These are phyloP conservation scores for Inosperma sp. DNA, from an alignment of 768 basidiomycete species.

Conservation along the genomic window DNA sequence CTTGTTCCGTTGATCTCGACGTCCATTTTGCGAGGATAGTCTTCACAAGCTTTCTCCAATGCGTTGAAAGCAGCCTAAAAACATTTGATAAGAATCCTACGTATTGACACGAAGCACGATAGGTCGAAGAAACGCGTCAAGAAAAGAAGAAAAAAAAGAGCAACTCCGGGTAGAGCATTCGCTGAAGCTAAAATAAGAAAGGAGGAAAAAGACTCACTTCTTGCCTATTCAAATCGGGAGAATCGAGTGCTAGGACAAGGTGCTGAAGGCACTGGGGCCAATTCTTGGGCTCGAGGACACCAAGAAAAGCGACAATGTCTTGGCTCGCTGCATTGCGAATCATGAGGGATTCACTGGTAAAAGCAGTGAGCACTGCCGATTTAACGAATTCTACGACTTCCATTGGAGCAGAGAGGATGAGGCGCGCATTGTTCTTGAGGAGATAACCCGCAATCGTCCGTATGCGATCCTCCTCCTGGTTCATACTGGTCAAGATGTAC, in stretches of 20 bases:
- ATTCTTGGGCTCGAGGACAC: conserved; percentile 80
- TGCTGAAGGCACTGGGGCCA: conserved; percentile 95
- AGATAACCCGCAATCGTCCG: conserved; percentile 94
- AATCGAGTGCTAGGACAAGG: conserved; percentile 76
- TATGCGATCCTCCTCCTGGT: conserved; percentile 85
- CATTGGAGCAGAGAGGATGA: conserved; percentile 62
- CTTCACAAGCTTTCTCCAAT: conserved; percentile 93
- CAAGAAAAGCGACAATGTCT: conserved; percentile 86
- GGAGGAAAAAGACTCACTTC: conserved; percentile 57
- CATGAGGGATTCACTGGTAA: conserved; percentile 76
- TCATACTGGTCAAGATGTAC: conserved; percentile 79
- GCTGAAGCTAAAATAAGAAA: neutral
- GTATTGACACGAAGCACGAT: conserved; percentile 4
- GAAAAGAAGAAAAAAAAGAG: neutral
- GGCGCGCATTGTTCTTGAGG: conserved; percentile 90
- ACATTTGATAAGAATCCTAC: conserved; percentile 9
- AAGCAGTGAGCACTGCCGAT: conserved; percentile 71
- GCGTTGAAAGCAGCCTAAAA: conserved; percentile 85
- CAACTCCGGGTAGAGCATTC: neutral
- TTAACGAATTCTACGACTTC: conserved; percentile 74
- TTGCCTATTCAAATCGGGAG: conserved; percentile 67
- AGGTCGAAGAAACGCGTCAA: conserved; percentile 2
- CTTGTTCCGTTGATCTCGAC: conserved; percentile 90
- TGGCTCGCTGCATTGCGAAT: conserved; percentile 93
- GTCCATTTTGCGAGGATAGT: conserved; percentile 93